Conservation (phyloP, 805 yeast species). For the Blastobotrys mokoenaii region DNA sequence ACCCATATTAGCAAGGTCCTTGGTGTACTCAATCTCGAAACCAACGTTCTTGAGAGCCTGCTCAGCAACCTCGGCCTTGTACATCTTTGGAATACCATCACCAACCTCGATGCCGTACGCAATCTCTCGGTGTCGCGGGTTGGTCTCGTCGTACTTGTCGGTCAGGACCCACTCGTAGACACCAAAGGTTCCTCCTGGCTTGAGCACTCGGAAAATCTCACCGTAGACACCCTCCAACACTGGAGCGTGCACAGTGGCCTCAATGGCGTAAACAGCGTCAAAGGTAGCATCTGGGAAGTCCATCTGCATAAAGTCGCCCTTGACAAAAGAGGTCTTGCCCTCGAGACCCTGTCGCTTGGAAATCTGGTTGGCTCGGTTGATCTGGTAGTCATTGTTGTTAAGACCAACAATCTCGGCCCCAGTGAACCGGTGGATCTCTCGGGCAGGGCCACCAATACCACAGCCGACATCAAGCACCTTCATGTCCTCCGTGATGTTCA, state of each 20-base stretch:
- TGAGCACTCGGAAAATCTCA: slow-evolving; percentile 88
- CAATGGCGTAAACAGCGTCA: slow-evolving; percentile 96
- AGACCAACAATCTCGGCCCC: slow-evolving; percentile 81
- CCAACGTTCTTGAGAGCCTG: slow-evolving; percentile 82
- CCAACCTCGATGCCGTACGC: slow-evolving; percentile 97
- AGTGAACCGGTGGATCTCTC: slow-evolving; percentile 90
- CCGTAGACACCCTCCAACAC: slow-evolving; percentile 90
- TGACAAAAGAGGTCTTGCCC: slow-evolving; percentile 73
- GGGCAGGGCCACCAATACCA: slow-evolving; percentile 99
- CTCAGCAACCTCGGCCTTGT: slow-evolving; percentile 73
- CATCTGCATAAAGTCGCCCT: slow-evolving; percentile 99
- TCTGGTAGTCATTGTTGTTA: slow-evolving; percentile 93
- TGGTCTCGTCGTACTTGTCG: slow-evolving; percentile 77
- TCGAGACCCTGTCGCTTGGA: slow-evolving; percentile 58
- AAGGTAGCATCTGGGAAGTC: slow-evolving; percentile 84
- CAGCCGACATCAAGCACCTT: slow-evolving; percentile 96
- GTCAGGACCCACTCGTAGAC: slow-evolving; percentile 99
- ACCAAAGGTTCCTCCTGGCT: slow-evolving; percentile 97
- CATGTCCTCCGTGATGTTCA: slow-evolving; percentile 70
- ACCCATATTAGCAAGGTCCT: slow-evolving; percentile 73
- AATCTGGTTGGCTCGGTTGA: slow-evolving; percentile 80
- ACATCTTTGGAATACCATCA: slow-evolving; percentile 99
- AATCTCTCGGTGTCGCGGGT: slow-evolving; percentile 84
- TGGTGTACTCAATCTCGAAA: slow-evolving; percentile 64
- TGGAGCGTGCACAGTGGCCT: slow-evolving; percentile 98